Percentiles rank a stretch among this genome's conserved stretches.
Conservation (phyloP, 805 yeast species). For the Saturnispora dispora region DNA sequence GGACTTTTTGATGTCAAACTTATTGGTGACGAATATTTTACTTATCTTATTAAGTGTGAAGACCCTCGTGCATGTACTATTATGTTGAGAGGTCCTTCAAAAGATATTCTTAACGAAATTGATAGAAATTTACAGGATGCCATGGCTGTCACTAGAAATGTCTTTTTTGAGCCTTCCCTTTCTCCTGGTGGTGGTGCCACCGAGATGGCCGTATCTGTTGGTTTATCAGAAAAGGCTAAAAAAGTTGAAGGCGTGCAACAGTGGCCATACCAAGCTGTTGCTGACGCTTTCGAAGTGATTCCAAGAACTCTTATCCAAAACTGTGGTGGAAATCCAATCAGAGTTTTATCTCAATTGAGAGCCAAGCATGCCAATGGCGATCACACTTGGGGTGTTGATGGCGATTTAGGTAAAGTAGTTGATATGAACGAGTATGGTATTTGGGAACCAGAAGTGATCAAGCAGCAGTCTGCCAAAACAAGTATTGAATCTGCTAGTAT, state of each 20-base stretch:
- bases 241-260: slow-evolving; percentile 89
- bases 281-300: slow-evolving; percentile 97
- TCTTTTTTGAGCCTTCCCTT: slow-evolving; percentile 85
- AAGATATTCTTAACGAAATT: slow-evolving; percentile 91
- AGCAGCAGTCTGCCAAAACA: slow-evolving; percentile 95
- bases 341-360: slow-evolving; percentile 80
- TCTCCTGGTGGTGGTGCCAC: slow-evolving; percentile 99
- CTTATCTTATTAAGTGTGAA: slow-evolving; percentile 70
- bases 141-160: slow-evolving; percentile 94
- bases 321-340: slow-evolving; percentile 94
- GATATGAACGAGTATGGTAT: slow-evolving; percentile 95
- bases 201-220: slow-evolving; percentile 94
- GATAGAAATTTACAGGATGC: slow-evolving; percentile 98
- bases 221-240: slow-evolving; percentile 82
- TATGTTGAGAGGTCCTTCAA: slow-evolving; percentile 89
- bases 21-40: slow-evolving; percentile 95
- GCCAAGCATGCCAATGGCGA: slow-evolving; percentile 94
- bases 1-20: slow-evolving; percentile 88
- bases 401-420: slow-evolving; percentile 86
- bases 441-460: slow-evolving; percentile 99
- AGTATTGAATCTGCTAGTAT: slow-evolving; percentile 95
- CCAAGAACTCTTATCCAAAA: slow-evolving; percentile 96
- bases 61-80: slow-evolving; percentile 92
- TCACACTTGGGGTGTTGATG: slow-evolving; percentile 84
- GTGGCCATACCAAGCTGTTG: slow-evolving; percentile 98